Conservation (phyloP, 306 rosid genomes). For the Cucumis melo region DNA sequence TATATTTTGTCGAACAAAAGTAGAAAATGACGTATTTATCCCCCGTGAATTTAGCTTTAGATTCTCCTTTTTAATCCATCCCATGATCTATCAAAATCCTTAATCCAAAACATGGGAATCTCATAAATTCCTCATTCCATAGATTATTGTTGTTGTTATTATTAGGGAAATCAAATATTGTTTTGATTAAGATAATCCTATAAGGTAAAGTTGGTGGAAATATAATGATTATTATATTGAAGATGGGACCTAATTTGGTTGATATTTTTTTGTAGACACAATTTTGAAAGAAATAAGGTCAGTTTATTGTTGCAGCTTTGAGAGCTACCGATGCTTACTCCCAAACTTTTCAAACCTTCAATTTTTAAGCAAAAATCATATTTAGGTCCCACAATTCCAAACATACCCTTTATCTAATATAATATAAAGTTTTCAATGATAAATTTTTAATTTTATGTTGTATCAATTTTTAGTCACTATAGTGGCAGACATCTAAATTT, state of each 20-base stretch:
- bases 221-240: neutral
- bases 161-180: neutral
- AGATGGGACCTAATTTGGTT: neutral
- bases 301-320: constrained; percentile 1
- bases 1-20: too few species aligned
- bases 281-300: neutral
- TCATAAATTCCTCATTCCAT: neutral
- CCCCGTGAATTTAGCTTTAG: neutral
- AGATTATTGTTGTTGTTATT: neutral
- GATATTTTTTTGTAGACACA: neutral
- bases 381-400: neutral
- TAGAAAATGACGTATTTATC: neutral
- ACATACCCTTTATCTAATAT: neutral
- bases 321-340: constrained; percentile 1
- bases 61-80: neutral
- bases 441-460: too few species aligned
- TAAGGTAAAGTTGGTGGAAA: neutral
- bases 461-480: neutral
- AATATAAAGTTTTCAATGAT: too few species aligned
- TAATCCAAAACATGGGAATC: neutral
- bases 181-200: neutral
- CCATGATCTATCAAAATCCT: neutral
- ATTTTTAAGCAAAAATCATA: neutral
- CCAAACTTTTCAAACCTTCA: neutral
- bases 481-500: neutral